phyloP scores from a whole-genome alignment of 75 land plant genomes.

The Pinus tabuliformis region DNA sequence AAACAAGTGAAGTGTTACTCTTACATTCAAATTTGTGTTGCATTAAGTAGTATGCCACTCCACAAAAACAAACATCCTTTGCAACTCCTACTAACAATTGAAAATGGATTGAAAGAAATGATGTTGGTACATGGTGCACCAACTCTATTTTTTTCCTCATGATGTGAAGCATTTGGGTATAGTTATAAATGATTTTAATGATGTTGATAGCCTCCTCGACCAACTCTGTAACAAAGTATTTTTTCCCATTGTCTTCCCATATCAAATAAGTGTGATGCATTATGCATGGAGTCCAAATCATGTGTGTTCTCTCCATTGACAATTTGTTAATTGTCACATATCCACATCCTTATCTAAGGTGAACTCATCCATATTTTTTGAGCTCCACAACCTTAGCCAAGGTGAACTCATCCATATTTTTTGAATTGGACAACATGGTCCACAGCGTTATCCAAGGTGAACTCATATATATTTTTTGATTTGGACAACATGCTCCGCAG shows the following conservation, averaged over 20 bases:
- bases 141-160: not conserved
- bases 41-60: too few species aligned
- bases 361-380: not conserved
- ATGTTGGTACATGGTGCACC: not conserved
- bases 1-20: too few species aligned
- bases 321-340: not conserved
- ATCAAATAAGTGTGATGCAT: not conserved
- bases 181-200: not conserved
- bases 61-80: too few species aligned
- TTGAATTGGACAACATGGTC: not conserved
- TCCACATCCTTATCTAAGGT: not conserved
- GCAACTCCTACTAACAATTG: too few species aligned
- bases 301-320: not conserved
- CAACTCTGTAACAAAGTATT: not conserved
- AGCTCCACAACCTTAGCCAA: not conserved
- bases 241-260: not conserved
- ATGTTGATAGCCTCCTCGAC: not conserved
- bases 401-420: too few species aligned
- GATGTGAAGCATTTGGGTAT: not conserved
- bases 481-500: not conserved
- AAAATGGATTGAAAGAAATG: not conserved
- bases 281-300: not conserved
- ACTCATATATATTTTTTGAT: not conserved
- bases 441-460: not conserved
- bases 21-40: too few species aligned